phyloP scores from a whole-genome alignment of 2,329 filamentous ascomycete species.

The Fusarium globosum region DNA sequence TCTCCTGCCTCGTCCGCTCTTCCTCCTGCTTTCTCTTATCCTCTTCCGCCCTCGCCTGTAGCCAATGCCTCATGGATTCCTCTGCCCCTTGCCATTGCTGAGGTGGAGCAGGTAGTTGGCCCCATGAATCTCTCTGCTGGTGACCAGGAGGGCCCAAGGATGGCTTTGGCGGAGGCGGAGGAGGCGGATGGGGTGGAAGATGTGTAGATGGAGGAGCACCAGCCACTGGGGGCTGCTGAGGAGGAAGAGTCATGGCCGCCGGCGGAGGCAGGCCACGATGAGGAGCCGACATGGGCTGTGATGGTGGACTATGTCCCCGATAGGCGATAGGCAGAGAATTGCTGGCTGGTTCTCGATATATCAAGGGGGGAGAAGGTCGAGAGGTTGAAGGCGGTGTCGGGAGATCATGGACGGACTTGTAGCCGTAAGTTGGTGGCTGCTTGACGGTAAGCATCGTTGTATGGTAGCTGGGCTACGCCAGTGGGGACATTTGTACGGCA shows the following conservation, averaged over 20 bases:
- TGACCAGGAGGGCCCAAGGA: constrained; percentile 45
- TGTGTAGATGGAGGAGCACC: constrained; percentile 44
- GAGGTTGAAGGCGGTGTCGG: constrained; percentile 67
- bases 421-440: constrained; percentile 69
- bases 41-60: constrained; percentile 77
- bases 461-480: constrained; percentile 45
- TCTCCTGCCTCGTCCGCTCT: constrained; percentile 74
- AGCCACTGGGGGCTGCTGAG: constrained; percentile 53
- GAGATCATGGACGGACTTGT: constrained; percentile 71
- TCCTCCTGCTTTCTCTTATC: constrained; percentile 80
- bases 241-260: constrained; percentile 71
- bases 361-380: constrained; percentile 66
- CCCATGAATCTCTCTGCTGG: constrained; percentile 55
- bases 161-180: constrained; percentile 42
- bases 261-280: constrained; percentile 77
- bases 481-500: constrained; percentile 44
- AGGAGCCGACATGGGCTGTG: constrained; percentile 73
- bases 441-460: constrained; percentile 70
- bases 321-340: constrained; percentile 54
- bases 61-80: constrained; percentile 78
- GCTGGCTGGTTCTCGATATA: constrained; percentile 59
- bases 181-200: constrained; percentile 47
- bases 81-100: constrained; percentile 75
- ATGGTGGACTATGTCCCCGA: constrained; percentile 59
- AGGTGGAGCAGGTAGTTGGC: constrained; percentile 71